These are phyloP conservation scores for Sclerotinia trifoliorum DNA, from an alignment of 2,329 filamentous ascomycete genomes.

Conservation along the genomic window DNA sequence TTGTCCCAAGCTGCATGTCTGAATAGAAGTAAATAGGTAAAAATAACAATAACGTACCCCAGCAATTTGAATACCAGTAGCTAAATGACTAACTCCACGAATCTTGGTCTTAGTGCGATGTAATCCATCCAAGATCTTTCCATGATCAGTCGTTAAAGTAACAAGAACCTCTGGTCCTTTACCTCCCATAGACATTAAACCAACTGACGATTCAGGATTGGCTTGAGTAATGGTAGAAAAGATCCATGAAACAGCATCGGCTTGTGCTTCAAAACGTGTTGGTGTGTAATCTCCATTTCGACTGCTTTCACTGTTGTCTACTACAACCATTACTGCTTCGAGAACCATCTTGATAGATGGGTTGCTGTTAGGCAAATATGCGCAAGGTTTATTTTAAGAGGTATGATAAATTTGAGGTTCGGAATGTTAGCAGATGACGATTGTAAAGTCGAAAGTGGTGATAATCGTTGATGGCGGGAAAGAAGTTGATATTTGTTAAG, in stretches of 20 bases:
- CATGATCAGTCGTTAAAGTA: slow-evolving; percentile 92
- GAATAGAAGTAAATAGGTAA: neutral
- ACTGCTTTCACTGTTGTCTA: slow-evolving; percentile 98
- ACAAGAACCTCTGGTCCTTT: slow-evolving; percentile 96
- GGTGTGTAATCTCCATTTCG: slow-evolving; percentile 92
- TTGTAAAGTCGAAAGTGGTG: neutral
- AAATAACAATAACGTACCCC: slow-evolving; percentile 59
- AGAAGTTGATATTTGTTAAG: slow-evolving; percentile 16
- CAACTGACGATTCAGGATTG: slow-evolving; percentile 95
- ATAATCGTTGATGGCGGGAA: slow-evolving; percentile 7
- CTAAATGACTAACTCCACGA: slow-evolving; percentile 80
- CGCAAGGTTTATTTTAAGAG: neutral
- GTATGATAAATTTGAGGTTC: neutral
- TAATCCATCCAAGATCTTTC: slow-evolving; percentile 89
- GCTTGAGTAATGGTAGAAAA: slow-evolving; percentile 94
- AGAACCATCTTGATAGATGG: slow-evolving; percentile 74
- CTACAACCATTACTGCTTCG: slow-evolving; percentile 99
- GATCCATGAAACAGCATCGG: slow-evolving; percentile 90
- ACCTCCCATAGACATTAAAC: slow-evolving; percentile 98
- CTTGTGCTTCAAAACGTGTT: slow-evolving; percentile 92
- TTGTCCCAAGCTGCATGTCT: neutral
- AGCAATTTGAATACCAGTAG: slow-evolving; percentile 93
- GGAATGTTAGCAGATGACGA: neutral
- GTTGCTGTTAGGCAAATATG: slow-evolving; percentile 19
- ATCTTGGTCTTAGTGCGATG: slow-evolving; percentile 91